A percentile compares a stretch with the other conserved stretches of the same genome.
Conservation (phyloP, 2,329 filamentous ascomycete species). For the Talaromyces verruculosus region DNA sequence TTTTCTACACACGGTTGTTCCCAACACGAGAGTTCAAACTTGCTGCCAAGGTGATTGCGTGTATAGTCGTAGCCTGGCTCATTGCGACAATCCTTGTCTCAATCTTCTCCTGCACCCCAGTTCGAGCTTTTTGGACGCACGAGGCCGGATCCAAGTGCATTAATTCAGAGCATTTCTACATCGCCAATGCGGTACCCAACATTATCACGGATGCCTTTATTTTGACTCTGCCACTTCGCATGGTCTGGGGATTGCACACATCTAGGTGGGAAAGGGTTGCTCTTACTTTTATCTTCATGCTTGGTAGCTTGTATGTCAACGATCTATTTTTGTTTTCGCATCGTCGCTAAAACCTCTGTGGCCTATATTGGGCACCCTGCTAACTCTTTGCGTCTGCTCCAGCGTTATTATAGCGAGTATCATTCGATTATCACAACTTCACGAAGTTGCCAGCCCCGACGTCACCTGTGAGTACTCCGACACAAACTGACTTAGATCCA, state of each 20-base stretch:
- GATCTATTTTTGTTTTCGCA: constrained; percentile 29
- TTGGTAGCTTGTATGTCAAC: constrained; percentile 28
- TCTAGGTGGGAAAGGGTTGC: constrained; percentile 28
- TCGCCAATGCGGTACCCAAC: constrained; percentile 34
- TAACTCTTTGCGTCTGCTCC: neutral
- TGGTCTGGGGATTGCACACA: constrained; percentile 31
- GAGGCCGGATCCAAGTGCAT: constrained; percentile 30
- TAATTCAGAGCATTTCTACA: constrained; percentile 29
- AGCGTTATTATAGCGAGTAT: neutral
- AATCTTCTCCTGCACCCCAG: constrained; percentile 29
- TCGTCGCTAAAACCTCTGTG: constrained; percentile 29
- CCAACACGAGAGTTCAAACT: constrained; percentile 26
- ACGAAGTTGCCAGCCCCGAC: neutral
- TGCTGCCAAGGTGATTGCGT: constrained; percentile 26
- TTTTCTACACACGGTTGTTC: constrained; percentile 22
- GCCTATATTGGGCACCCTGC: neutral
- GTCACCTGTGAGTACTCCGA: neutral
- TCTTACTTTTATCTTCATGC: constrained; percentile 31
- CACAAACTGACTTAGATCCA: neutral
- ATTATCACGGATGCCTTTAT: constrained; percentile 33
- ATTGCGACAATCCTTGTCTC: constrained; percentile 27
- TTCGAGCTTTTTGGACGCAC: constrained; percentile 31
- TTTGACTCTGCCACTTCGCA: constrained; percentile 30
- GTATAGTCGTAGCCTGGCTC: constrained; percentile 28
- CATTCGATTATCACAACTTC: neutral